These are phyloP conservation scores for Coniosporium apollinis DNA, from an alignment of 495 filamentous ascomycete species.

Conservation along the genomic window DNA sequence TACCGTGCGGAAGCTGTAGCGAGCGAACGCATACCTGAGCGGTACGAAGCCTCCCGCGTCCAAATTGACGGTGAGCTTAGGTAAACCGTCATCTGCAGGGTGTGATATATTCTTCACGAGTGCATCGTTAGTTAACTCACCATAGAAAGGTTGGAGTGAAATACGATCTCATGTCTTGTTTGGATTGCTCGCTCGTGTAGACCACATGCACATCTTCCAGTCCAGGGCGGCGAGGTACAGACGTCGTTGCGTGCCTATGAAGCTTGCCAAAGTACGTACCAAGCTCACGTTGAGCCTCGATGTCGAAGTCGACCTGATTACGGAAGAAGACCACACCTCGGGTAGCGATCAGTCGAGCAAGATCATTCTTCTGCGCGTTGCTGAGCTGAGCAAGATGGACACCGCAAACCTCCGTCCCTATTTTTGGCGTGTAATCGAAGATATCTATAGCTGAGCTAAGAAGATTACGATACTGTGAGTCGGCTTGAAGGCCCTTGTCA, in stretches of 20 bases:
- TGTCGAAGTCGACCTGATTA: slow-evolving; percentile 46
- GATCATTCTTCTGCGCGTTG: slow-evolving; percentile 55
- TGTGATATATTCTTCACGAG: too few species aligned
- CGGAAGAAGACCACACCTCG: slow-evolving; percentile 63
- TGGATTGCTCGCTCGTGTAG: slow-evolving; percentile 44
- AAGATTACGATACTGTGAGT: slow-evolving; percentile 40
- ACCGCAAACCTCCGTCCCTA: slow-evolving; percentile 57
- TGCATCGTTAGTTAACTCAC: too few species aligned
- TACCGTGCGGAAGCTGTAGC: too few species aligned
- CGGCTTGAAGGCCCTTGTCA: slow-evolving; percentile 39
- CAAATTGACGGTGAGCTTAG: too few species aligned
- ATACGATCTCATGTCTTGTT: slow-evolving; percentile 27
- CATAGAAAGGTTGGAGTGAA: slow-evolving; percentile 6
- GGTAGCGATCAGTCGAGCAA: slow-evolving; percentile 52
- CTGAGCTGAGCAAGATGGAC: slow-evolving; percentile 49
- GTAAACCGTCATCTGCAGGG: too few species aligned
- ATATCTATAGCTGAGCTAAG: slow-evolving; percentile 36
- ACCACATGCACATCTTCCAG: slow-evolving; percentile 57
- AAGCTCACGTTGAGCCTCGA: slow-evolving; percentile 48
- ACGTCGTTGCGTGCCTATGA: slow-evolving; percentile 47
- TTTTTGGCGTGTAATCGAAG: slow-evolving; percentile 47
- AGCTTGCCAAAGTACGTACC: slow-evolving; percentile 49
- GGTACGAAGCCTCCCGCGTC: too few species aligned
- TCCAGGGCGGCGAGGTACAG: slow-evolving; percentile 38
- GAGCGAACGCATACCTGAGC: too few species aligned